Evolutionary conservation across 306 rosid genomes (phyloP), one percentile per base, ranked within the genome.

Genomic region (Trifolium fragiferum): DNA sequence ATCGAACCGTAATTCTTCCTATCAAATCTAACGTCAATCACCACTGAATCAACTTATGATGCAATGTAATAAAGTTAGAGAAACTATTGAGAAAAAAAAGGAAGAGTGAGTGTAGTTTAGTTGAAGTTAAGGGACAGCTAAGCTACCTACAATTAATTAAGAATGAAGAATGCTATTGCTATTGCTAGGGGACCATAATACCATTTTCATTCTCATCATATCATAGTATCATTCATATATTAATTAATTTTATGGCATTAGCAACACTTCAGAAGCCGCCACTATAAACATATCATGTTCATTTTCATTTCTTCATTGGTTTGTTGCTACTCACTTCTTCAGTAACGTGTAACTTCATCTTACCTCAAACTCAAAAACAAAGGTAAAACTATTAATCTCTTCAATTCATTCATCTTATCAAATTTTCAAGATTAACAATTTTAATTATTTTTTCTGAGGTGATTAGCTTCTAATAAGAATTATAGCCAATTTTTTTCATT

Each of bases 391-490:
- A 16, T 7, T n/a, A 6, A 15, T 8, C 20, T 49, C 21, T 49
- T 49, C 19, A 6, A 49, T 41, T 41, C 3, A 1, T 41, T 41
- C 40, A 1, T 37, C 10, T 41, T 9, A n/a, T 38, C 69, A 18
- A 64, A 4, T 9, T 63, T 63, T 63, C 13, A 30, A 60, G 10
- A 13, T 13, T 55, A 40, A 13, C 13, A 46, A 16, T 18, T 46
- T 61, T 62, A 10, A 59, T 11, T 30, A 15, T 61, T 37, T 11
- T 19, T 18, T 11, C 59, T 13, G 32, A 1, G 37, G 20, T 54
- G 14, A 32, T 70, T 54, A 53, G n/a, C 75, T 70, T 71, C 66
- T 55, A 53, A 53, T 53, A 53, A 25, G 32, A 47, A 8, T 10
- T 68, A 32, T 23, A 46, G 23, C 50, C 41, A 10, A 30, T 44